phyloP scores from a whole-genome alignment of 495 filamentous ascomycete species.

The Astrothelium subdiscretum region DNA sequence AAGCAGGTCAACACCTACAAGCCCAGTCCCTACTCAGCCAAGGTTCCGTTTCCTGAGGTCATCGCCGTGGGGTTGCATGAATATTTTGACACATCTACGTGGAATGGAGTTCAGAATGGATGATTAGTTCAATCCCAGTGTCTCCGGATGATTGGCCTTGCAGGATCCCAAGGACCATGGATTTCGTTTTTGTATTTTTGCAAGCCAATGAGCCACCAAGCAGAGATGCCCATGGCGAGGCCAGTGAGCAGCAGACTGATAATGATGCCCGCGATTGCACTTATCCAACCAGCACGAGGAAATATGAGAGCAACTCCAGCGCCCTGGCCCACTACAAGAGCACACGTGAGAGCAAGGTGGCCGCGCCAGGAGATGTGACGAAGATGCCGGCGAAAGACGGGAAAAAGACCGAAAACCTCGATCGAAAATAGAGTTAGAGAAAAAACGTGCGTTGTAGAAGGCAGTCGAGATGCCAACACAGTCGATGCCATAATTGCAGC shows the following conservation, averaged over 20 bases:
- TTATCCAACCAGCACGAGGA: constrained; percentile 57
- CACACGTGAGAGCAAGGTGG: constrained; percentile 63
- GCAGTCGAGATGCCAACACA: constrained; percentile 77
- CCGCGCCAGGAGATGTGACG: constrained; percentile 74
- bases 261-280: constrained; percentile 58
- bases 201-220: constrained; percentile 94
- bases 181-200: constrained; percentile 99
- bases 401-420: constrained; percentile 93
- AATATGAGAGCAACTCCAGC: constrained; percentile 58
- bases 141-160: constrained; percentile 62
- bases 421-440: constrained; percentile 90
- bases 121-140: constrained; percentile 40
- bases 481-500: constrained; percentile 91
- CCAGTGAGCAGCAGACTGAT: constrained; percentile 58
- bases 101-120: not conserved
- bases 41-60: not conserved
- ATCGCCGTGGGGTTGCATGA: not conserved
- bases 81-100: not conserved
- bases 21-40: not conserved
- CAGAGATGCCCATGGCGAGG: constrained; percentile 81
- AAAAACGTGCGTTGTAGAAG: constrained; percentile 87
- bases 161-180: constrained; percentile 94
- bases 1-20: not conserved
- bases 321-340: constrained; percentile 68
- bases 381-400: constrained; percentile 81